A percentile compares a stretch with the other conserved stretches of the same genome.
Conservation (phyloP, 208 protist genomes). For the Zelonia costaricensis region DNA sequence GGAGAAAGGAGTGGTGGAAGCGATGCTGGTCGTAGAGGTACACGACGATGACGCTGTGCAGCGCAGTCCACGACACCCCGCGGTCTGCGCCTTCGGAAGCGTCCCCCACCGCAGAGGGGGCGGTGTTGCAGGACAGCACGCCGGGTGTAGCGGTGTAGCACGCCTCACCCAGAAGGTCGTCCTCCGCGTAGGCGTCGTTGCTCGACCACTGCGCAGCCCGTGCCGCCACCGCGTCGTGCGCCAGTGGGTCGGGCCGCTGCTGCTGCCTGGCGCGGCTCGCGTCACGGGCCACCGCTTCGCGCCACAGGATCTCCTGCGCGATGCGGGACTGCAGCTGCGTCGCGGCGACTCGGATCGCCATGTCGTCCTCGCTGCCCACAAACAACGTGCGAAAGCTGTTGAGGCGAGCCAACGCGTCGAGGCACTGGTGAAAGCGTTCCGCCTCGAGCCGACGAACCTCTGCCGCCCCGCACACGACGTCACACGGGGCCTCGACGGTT, state of each 20-base stretch:
- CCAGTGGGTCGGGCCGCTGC: neutral
- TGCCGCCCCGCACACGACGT: neutral
- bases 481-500: neutral
- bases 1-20: constrained; percentile 23
- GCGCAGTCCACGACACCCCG: constrained; percentile 5
- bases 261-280: neutral
- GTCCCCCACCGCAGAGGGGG: too few species aligned
- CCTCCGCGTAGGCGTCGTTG: constrained; percentile 8
- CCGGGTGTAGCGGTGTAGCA: neutral
- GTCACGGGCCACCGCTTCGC: constrained; percentile 3
- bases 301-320: constrained; percentile 12
- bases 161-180: constrained; percentile 4
- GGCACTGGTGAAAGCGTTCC: constrained; percentile 5
- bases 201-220: neutral
- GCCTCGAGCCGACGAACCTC: neutral
- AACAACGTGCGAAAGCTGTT: constrained; percentile 20
- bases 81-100: too few species aligned
- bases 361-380: constrained; percentile 16
- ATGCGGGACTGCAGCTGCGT: constrained; percentile 11
- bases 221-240: neutral
- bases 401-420: constrained; percentile 12
- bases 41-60: constrained; percentile 17
- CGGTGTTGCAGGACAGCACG: too few species aligned
- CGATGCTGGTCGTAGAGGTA: constrained; percentile 10
- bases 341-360: constrained; percentile 2